Base-by-base conservation (phyloP, 2,329 filamentous ascomycete genomes). In the Colletotrichum theobromicola region DNA sequence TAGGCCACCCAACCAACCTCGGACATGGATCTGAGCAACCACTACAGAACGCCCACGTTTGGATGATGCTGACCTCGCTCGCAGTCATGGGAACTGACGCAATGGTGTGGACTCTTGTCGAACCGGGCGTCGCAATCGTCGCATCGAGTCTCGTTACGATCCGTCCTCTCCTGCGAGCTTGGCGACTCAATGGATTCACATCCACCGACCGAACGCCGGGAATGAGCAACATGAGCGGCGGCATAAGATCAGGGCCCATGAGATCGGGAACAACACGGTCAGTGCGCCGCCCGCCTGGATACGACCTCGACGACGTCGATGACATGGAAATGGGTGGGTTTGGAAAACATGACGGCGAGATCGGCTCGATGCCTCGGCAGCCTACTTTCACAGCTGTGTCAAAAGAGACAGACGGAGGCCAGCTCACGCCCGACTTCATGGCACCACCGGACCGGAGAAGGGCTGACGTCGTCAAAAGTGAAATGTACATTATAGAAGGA, bases 61-160 rank as follows among this genome's bases (percentile, higher is more conserved):
- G 10, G 16, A 15, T 5, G n/a, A 21, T 32, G 30, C 74, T 58
- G 58, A 34, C 24, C 21, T 35, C 34, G 55, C 68, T 12, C 10
- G 46, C 60, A 89, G 88, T 84, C 78, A 83, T 84, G 67, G 87
- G 85, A 26, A 90, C 88, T 5, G 83, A 89, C 74, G 85, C 88
- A 42, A 88, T 89, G 85, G 84, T 90, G 8, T 91, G 89, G 89
- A 90, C 88, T 12, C 81, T 90, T n/a, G 82, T 90, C 67, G 89
- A 91, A 77, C 88, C 89, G 2, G 89, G 88, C 7, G 85, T 90
- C 26, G 89, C 88, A 73, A 91, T 90, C 60, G 80, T 88, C 30
- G 89, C 89, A 15, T 86, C 89, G 3, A 89, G 87, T 74, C 82
- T 90, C 13, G 88, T 87, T 26, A 91, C 89, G 7, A 88, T 90